Conservation (phyloP, 164 flowering plant genomes). For the Tinospora cordifolia region DNA sequence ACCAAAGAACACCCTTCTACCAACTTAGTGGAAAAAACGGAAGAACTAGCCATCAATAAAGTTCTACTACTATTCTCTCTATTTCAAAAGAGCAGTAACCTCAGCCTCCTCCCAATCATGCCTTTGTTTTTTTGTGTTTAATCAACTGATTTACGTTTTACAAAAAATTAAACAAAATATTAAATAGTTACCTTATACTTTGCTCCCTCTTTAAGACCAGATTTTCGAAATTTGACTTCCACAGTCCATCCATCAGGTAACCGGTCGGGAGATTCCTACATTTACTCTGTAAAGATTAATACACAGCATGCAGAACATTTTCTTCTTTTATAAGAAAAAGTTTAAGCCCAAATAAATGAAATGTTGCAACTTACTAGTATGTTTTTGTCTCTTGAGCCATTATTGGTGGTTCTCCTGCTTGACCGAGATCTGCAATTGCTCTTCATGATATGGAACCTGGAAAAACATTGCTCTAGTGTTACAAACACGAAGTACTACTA, state of each 20-base stretch:
- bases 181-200: constrained; percentile 36
- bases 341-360: not conserved
- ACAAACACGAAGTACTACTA: not conserved
- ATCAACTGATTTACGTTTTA: not conserved
- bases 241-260: constrained; percentile 49
- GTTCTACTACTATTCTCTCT: not conserved
- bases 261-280: constrained; percentile 25
- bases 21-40: too few species aligned
- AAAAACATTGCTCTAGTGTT: not conserved
- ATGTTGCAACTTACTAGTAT: constrained; percentile 19
- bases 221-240: constrained; percentile 28
- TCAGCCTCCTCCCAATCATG: not conserved
- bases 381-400: constrained; percentile 11
- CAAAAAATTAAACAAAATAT: not conserved
- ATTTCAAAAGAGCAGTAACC: not conserved
- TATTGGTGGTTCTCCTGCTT: not conserved
- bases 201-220: constrained; percentile 25
- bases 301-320: constrained; percentile 13
- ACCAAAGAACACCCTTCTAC: too few species aligned
- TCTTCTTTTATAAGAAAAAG: not conserved
- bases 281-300: constrained; percentile 3
- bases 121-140: not conserved
- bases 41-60: too few species aligned
- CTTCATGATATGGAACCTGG: not conserved
- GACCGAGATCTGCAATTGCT: constrained; percentile 3